A percentile compares a stretch with the other conserved stretches of the same genome.
These are phyloP conservation scores for Serendipita sp. DNA, from an alignment of 768 basidiomycete genomes.

Conservation along the genomic window DNA sequence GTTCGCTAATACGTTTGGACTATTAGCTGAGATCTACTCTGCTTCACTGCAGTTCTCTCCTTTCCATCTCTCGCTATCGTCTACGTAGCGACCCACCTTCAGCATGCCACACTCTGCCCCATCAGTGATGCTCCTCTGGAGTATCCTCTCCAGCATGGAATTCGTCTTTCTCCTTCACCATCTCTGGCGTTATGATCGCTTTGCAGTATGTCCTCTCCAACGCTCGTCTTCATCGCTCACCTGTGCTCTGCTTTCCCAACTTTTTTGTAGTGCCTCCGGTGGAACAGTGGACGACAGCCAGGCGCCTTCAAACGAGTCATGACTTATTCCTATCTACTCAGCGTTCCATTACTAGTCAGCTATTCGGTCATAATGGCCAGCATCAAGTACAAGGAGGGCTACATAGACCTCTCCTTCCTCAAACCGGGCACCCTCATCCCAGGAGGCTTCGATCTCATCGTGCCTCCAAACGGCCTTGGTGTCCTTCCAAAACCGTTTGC, in stretches of 20 bases:
- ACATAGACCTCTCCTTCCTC: conserved; percentile 19
- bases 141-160: conserved; percentile 26
- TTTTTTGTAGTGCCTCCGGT: conserved; percentile 40
- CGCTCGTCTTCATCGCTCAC: neutral
- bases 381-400: conserved; percentile 64
- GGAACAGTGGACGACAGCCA: conserved; percentile 60
- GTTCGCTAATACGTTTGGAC: too few species aligned
- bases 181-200: conserved; percentile 67
- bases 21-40: neutral
- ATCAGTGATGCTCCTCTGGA: conserved; percentile 46
- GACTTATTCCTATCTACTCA: conserved; percentile 75
- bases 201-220: conserved; percentile 30
- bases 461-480: conserved; percentile 15
- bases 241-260: neutral
- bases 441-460: neutral
- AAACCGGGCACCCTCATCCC: neutral
- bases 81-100: neutral
- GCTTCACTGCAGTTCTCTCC: neutral
- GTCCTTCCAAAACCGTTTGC: conserved; percentile 43
- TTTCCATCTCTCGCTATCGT: neutral
- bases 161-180: conserved; percentile 45
- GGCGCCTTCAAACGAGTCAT: conserved; percentile 79
- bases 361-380: conserved; percentile 46
- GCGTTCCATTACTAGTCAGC: conserved; percentile 46
- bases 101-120: conserved; percentile 53